phyloP scores from a whole-genome alignment of 2,329 filamentous ascomycete genomes.

The Clonostachys byssicola region DNA sequence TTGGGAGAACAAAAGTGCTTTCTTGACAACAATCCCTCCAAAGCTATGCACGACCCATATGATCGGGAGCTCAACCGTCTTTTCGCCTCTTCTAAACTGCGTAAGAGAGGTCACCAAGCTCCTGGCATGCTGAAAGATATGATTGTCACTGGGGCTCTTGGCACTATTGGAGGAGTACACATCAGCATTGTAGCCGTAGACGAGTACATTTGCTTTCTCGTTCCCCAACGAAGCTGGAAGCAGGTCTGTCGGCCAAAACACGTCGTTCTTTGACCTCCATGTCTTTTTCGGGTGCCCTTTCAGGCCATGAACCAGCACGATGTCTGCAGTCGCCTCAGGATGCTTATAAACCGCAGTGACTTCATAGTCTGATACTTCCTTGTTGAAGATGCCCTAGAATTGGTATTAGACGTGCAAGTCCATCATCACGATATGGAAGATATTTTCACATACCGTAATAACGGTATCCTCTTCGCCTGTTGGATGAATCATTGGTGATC shows the following conservation, averaged over 20 bases:
- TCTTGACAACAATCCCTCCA: constrained; percentile 69
- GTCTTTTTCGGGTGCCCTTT: constrained; percentile 63
- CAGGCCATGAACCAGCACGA: constrained; percentile 68
- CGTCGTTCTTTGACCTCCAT: constrained; percentile 52
- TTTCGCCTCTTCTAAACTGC: constrained; percentile 55
- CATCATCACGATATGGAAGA: too few relatives aligned
- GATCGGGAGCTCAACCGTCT: constrained; percentile 59
- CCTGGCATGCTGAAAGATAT: constrained; percentile 68
- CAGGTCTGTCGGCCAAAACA: constrained; percentile 68
- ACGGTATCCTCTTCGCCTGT: too few relatives aligned
- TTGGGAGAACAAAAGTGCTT: constrained; percentile 63
- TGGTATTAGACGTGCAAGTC: too few relatives aligned
- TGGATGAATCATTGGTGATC: too few relatives aligned
- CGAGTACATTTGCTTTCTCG: constrained; percentile 53
- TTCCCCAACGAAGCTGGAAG: constrained; percentile 55
- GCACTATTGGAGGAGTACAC: constrained; percentile 43
- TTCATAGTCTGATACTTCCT: constrained; percentile 42
- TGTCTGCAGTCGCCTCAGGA: constrained; percentile 55
- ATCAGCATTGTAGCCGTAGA: constrained; percentile 74
- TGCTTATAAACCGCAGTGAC: constrained; percentile 55
- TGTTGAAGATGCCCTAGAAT: constrained; percentile 5
- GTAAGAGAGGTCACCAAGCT: constrained; percentile 60
- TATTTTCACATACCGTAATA: too few relatives aligned
- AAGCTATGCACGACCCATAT: constrained; percentile 74
- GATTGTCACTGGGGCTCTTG: constrained; percentile 59